phyloP scores from a whole-genome alignment of 495 filamentous ascomycete species.

The Talaromyces stipitatus region DNA sequence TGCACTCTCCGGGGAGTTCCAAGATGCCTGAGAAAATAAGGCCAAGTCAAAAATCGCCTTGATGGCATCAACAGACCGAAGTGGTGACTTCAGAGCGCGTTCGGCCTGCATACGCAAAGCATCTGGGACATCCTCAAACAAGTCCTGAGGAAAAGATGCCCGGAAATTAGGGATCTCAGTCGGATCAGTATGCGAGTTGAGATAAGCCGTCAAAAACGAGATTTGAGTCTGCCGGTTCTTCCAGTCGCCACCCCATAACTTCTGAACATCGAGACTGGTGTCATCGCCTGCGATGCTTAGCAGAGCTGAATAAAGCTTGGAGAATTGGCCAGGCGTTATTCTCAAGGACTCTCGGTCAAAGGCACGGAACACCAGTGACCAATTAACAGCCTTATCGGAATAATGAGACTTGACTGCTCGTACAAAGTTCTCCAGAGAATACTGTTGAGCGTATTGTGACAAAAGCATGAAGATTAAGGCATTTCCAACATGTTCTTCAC shows the following conservation, averaged over 20 bases:
- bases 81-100: slow-evolving; percentile 71
- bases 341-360: slow-evolving; percentile 77
- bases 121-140: slow-evolving; percentile 66
- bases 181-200: slow-evolving; percentile 70
- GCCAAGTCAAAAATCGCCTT: slow-evolving; percentile 73
- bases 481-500: slow-evolving; percentile 73
- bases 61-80: slow-evolving; percentile 82
- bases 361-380: slow-evolving; percentile 70
- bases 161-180: slow-evolving; percentile 74
- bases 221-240: slow-evolving; percentile 77
- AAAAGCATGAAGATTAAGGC: slow-evolving; percentile 78
- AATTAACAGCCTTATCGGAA: slow-evolving; percentile 57
- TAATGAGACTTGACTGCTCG: slow-evolving; percentile 50
- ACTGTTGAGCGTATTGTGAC: slow-evolving; percentile 55
- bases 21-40: slow-evolving; percentile 56
- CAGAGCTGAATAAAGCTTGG: slow-evolving; percentile 69
- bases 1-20: slow-evolving; percentile 57
- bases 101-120: slow-evolving; percentile 63
- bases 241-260: slow-evolving; percentile 89
- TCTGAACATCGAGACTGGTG: slow-evolving; percentile 62
- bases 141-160: slow-evolving; percentile 64
- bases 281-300: slow-evolving; percentile 59
- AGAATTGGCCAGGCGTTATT: slow-evolving; percentile 71
- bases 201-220: slow-evolving; percentile 79
- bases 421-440: slow-evolving; percentile 68